These are phyloP conservation scores for Paecilomyces variotii DNA, from an alignment of 2,329 filamentous ascomycete species.

Conservation along the genomic window DNA sequence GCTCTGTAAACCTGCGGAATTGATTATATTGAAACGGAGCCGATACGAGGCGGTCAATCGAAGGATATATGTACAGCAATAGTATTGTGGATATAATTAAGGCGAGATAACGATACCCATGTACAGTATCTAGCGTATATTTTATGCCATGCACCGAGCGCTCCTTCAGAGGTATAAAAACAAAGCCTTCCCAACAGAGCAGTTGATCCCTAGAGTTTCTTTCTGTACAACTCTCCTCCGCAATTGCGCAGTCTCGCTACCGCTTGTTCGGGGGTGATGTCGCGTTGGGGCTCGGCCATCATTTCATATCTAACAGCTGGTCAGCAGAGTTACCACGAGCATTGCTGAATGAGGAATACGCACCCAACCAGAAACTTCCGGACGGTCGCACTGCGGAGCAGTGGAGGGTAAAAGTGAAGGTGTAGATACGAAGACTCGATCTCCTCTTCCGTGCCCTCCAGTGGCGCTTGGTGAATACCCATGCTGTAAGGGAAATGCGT, in stretches of 20 bases:
- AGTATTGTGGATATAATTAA: background rate
- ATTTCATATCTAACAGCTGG: constrained; percentile 64
- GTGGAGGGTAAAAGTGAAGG: constrained; percentile 94
- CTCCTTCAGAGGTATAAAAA: background rate
- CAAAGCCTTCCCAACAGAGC: background rate
- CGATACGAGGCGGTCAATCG: background rate
- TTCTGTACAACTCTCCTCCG: constrained; percentile 77
- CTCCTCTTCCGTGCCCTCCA: constrained; percentile 73
- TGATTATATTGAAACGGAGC: background rate
- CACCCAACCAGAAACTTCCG: constrained; percentile 88
- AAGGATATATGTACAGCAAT: background rate
- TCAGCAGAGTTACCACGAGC: constrained; percentile 4
- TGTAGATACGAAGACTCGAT: constrained; percentile 85
- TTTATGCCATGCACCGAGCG: background rate
- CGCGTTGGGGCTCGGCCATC: constrained; percentile 93
- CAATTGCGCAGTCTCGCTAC: constrained; percentile 67
- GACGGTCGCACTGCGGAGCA: constrained; percentile 86
- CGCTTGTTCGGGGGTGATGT: constrained; percentile 96
- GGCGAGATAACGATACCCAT: background rate
- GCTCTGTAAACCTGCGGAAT: constrained; percentile 4
- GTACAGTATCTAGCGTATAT: background rate
- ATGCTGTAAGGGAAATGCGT: constrained; percentile 97
- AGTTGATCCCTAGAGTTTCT: constrained; percentile 38
- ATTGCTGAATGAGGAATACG: constrained; percentile 13
- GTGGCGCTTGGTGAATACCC: constrained; percentile 88